Base-by-base conservation (phyloP, 192 early-diverging fungal species). In the Backusella liffmaniae region DNA sequence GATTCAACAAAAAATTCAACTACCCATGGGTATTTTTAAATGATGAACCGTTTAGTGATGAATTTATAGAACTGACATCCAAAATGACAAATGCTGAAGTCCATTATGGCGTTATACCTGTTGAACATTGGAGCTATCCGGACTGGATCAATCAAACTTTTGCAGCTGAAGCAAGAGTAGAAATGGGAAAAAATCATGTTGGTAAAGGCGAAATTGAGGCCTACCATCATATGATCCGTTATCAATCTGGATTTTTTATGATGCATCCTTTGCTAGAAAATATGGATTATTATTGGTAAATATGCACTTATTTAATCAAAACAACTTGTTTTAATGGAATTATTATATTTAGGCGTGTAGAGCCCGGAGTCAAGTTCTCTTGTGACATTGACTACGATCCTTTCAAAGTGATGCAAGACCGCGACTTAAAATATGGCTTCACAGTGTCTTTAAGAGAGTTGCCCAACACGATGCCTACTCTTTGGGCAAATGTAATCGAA, bases 321-420 rank as follows among this genome's bases (percentile, higher is more conserved):
- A 46, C 36, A 35, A 13, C 16, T 9, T 46, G n/a, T 13, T 53
- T 49, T 32, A 32, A 32, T 32, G 32, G 32, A 34, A 51, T 13
- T 65, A 51, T 13, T 65, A 15, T 74, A 42, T 32, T 53, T 71
- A 81, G 80, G 80, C 87, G 95, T 15, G 89, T 97, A 46, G 95
- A 97, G 76, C 95, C 95, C 12, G 90, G 87, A 69, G 96, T 95
- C 23, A 82, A 92, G 71, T 97, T 91, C 79, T 89, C 82, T 66
- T 97, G 96, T 79, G 90, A 95, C 76, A 88, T 97, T 26, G 82
- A 89, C 49, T 90, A 94, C 80, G 96, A 97, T 77, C 94, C 94
- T 30, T 97, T 97, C 81, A 67, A 87, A 66, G 90, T 82, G 67
- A 94, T 97, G 93, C 85, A 92, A 36, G 84, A 90, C 36, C 85